Conservation (phyloP, 2,329 filamentous ascomycete species). For the Rhynchosporium graminicola region DNA sequence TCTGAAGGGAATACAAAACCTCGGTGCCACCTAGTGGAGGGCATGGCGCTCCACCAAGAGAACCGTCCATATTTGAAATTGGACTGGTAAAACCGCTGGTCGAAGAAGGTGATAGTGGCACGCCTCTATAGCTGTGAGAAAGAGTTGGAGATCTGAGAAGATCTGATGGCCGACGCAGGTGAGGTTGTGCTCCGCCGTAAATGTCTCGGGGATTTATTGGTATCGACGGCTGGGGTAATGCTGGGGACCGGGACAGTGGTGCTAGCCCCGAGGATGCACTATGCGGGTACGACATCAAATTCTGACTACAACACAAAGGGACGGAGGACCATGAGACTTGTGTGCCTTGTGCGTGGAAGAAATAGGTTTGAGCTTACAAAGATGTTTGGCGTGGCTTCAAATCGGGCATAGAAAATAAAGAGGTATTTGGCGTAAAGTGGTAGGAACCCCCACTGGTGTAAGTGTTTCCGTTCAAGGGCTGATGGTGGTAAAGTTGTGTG, state of each 20-base stretch:
- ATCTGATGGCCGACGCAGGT: conserved; percentile 37
- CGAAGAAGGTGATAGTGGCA: conserved; percentile 40
- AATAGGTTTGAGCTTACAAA: conserved; percentile 34
- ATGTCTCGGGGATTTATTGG: conserved; percentile 39
- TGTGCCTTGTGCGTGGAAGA: not conserved
- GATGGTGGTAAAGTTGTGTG: conserved; percentile 24
- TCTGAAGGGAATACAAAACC: conserved; percentile 50
- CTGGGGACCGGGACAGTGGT: conserved; percentile 38
- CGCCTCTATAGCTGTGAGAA: conserved; percentile 33
- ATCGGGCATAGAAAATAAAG: conserved; percentile 41
- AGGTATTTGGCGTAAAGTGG: conserved; percentile 37
- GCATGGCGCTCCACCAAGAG: conserved; percentile 30
- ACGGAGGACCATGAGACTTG: conserved; percentile 24
- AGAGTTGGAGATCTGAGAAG: conserved; percentile 40
- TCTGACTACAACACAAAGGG: conserved; percentile 27
- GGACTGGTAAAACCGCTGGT: conserved; percentile 41
- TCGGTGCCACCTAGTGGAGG: conserved; percentile 44
- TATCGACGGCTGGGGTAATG: conserved; percentile 38
- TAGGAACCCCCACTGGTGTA: conserved; percentile 37
- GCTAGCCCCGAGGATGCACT: conserved; percentile 39
- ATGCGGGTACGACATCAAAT: conserved; percentile 37
- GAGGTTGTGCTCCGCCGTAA: conserved; percentile 38
- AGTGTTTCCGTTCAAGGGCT: conserved; percentile 35
- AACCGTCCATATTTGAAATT: conserved; percentile 39
- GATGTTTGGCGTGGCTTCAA: conserved; percentile 39